phyloP scores from a whole-genome alignment of 805 yeast genomes.

The Kluyveromyces nonfermentans region DNA sequence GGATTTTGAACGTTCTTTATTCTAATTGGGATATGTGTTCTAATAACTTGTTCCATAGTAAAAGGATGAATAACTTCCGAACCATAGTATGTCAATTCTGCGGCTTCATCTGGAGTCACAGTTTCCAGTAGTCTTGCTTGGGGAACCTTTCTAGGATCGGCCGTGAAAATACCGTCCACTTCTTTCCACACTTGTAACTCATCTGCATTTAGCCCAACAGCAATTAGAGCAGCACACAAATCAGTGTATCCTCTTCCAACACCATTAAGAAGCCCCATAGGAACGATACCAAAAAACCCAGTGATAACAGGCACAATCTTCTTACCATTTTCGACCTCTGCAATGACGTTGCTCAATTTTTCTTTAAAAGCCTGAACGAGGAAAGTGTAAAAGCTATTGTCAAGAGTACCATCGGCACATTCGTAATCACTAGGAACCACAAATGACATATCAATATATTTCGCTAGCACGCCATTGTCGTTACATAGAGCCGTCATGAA shows the following conservation, averaged over 20 bases:
- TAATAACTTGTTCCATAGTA: conserved; percentile 98
- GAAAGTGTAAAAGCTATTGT: conserved; percentile 51
- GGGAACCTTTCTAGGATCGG: conserved; percentile 94
- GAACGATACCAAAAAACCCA: conserved; percentile 93
- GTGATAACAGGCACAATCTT: conserved; percentile 79
- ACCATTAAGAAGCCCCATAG: conserved; percentile 86
- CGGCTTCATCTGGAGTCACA: conserved; percentile 98
- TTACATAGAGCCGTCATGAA: conserved; percentile 81
- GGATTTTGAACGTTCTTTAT: conserved; percentile 96
- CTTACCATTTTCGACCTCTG: conserved; percentile 23
- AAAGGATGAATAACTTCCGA: conserved; percentile 97
- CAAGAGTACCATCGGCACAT: conserved; percentile 46
- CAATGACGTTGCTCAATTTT: conserved; percentile 35
- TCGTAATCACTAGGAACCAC: conserved; percentile 58
- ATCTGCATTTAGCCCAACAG: conserved; percentile 86
- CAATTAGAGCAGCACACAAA: conserved; percentile 91
- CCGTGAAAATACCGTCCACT: conserved; percentile 97
- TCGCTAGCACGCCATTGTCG: conserved; percentile 71
- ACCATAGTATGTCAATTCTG: conserved; percentile 95
- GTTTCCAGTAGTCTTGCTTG: conserved; percentile 74
- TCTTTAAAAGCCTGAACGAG: conserved; percentile 45
- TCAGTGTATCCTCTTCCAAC: conserved; percentile 98
- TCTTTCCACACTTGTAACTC: conserved; percentile 98
- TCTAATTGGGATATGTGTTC: conserved; percentile 91
- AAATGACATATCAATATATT: conserved; percentile 68